A percentile compares a stretch with the other conserved stretches of the same genome.
Conservation (phyloP, 2,329 filamentous ascomycete species). For the Cytospora paraplurivora region DNA sequence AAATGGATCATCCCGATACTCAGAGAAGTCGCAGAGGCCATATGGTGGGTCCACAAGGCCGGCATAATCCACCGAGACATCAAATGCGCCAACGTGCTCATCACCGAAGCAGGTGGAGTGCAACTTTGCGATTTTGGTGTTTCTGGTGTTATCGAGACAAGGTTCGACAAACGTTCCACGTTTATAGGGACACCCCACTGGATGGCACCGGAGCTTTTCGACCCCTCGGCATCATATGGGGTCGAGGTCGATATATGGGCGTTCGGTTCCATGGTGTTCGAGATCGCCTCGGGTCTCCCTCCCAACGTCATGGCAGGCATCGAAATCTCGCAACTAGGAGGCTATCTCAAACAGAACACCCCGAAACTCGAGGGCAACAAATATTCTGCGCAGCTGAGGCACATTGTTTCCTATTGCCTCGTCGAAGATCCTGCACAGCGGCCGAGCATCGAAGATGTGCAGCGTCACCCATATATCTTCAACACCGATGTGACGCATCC, state of each 20-base stretch:
- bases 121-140: slow-evolving; percentile 87
- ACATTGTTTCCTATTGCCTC: slow-evolving; percentile 73
- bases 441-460: slow-evolving; percentile 69
- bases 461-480: slow-evolving; percentile 69
- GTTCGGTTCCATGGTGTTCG: slow-evolving; percentile 77
- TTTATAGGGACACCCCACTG: slow-evolving; percentile 83
- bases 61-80: slow-evolving; percentile 73
- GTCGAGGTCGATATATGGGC: slow-evolving; percentile 83
- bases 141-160: slow-evolving; percentile 74
- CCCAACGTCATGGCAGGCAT: slow-evolving; percentile 65
- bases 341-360: slow-evolving; percentile 60
- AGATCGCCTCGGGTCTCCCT: slow-evolving; percentile 77
- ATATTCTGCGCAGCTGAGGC: slow-evolving; percentile 69
- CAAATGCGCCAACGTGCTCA: slow-evolving; percentile 78
- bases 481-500: slow-evolving; percentile 66
- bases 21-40: slow-evolving; percentile 65
- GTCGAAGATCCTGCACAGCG: slow-evolving; percentile 68
- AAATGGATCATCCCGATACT: slow-evolving; percentile 71
- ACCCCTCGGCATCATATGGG: slow-evolving; percentile 65
- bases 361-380: slow-evolving; percentile 71
- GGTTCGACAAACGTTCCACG: slow-evolving; percentile 75
- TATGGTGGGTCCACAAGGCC: slow-evolving; percentile 68
- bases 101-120: slow-evolving; percentile 74
- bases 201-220: slow-evolving; percentile 82
- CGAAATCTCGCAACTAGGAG: slow-evolving; percentile 55